A percentile compares a stretch with the other conserved stretches of the same genome.
phyloP scores from a whole-genome alignment of 495 filamentous ascomycete genomes.

The Penicillium argentinense region DNA sequence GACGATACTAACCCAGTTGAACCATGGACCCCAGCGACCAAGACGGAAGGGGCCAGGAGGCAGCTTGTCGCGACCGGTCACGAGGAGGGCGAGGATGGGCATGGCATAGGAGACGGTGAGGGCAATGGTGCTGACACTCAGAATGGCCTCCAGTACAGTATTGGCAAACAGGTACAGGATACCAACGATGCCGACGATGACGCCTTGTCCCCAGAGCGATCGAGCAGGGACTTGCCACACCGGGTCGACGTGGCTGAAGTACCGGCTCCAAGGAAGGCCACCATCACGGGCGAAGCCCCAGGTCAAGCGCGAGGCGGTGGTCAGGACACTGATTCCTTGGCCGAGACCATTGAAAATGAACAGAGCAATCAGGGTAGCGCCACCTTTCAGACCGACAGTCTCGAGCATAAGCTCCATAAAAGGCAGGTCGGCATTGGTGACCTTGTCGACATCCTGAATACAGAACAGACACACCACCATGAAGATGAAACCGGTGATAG shows the following conservation, averaged over 20 bases:
- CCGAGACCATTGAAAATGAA: constrained; percentile 52
- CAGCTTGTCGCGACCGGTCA: constrained; percentile 43
- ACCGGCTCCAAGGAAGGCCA: constrained; percentile 47
- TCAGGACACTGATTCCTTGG: constrained; percentile 45
- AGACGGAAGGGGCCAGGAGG: constrained; percentile 40
- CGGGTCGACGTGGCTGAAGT: constrained; percentile 43
- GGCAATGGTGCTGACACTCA: constrained; percentile 51
- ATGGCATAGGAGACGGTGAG: constrained; percentile 50
- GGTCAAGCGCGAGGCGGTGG: constrained; percentile 51
- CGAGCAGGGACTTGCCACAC: constrained; percentile 45
- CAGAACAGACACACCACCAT: constrained; percentile 72
- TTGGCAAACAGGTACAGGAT: constrained; percentile 48
- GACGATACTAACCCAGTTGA: constrained; percentile 46
- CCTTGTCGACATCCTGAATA: constrained; percentile 61
- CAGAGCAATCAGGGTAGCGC: constrained; percentile 38
- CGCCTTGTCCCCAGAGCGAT: constrained; percentile 44
- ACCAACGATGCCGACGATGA: constrained; percentile 43
- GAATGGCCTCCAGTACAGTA: constrained; percentile 48
- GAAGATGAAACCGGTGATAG: constrained; percentile 67
- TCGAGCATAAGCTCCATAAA: constrained; percentile 48
- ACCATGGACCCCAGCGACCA: constrained; percentile 35
- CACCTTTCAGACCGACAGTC: constrained; percentile 39
- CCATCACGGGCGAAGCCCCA: constrained; percentile 62
- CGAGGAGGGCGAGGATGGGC: constrained; percentile 42
- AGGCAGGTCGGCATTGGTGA: constrained; percentile 50